phyloP scores from a whole-genome alignment of 345 rosid species.

The Gossypium sturtianum region DNA sequence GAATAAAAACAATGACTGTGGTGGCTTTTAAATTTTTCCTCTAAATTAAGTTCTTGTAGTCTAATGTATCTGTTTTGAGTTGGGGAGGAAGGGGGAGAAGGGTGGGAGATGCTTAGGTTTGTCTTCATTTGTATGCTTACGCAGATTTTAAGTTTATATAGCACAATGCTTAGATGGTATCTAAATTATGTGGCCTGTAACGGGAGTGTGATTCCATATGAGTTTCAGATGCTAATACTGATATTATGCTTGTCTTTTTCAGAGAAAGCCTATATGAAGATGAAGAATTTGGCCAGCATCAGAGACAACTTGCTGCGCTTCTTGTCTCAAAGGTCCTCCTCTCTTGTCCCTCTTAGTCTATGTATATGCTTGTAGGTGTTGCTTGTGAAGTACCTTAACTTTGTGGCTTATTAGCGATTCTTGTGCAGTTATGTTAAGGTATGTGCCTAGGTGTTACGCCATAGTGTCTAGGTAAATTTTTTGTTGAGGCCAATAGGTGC shows the following conservation, averaged over 20 bases:
- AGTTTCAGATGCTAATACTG: neutral
- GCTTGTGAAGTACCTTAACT: no score
- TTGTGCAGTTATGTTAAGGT: neutral
- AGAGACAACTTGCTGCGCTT: constrained; percentile 90
- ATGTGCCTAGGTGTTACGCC: neutral
- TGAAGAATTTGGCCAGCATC: constrained; percentile 39
- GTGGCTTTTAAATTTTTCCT: neutral
- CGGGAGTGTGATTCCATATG: neutral
- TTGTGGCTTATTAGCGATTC: no score
- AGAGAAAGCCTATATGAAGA: constrained; percentile 2
- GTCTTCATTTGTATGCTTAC: neutral
- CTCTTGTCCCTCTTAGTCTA: neutral
- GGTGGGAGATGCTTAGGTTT: neutral
- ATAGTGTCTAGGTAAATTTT: neutral
- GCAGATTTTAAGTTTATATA: neutral
- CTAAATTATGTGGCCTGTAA: neutral
- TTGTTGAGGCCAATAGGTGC: neutral
- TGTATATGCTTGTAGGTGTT: neutral
- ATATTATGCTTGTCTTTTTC: constrained; percentile 12
- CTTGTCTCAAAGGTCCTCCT: constrained; percentile 75
- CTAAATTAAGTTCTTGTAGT: neutral
- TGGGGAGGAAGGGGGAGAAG: neutral
- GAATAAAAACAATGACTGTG: neutral
- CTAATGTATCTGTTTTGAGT: neutral
- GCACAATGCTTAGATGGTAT: neutral